A percentile compares a stretch with the other conserved stretches of the same genome.
Conservation (phyloP, 1,139 yeast genomes). For the Diutina pseudorugosa region DNA sequence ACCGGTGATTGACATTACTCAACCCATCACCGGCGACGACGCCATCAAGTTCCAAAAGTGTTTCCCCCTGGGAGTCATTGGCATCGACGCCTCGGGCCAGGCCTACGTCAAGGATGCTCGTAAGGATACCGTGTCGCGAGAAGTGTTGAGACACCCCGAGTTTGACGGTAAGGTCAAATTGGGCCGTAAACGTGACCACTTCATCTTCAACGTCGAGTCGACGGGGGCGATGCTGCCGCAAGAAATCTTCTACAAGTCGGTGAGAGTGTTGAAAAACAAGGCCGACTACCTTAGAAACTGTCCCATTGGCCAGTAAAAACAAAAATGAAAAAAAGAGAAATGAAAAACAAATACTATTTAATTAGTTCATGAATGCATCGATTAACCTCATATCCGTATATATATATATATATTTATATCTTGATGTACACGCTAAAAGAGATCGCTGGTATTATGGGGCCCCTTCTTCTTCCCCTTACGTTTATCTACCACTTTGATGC, state of each 20-base stretch:
- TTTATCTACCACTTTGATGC: constrained; percentile 1
- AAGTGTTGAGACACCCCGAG: constrained; percentile 86
- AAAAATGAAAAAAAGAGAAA: no score
- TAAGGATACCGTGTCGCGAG: constrained; percentile 92
- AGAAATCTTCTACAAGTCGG: constrained; percentile 85
- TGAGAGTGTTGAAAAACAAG: constrained; percentile 73
- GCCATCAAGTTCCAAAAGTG: constrained; percentile 78
- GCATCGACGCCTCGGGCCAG: constrained; percentile 50
- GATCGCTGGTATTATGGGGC: neutral
- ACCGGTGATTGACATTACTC: constrained; percentile 74
- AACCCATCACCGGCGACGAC: constrained; percentile 65
- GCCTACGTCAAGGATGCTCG: constrained; percentile 83
- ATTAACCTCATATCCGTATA: no score
- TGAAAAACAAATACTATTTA: neutral
- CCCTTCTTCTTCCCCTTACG: constrained; percentile 1
- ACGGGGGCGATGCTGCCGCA: constrained; percentile 97
- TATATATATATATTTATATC: no score
- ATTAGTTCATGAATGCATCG: neutral
- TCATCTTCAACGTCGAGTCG: constrained; percentile 86
- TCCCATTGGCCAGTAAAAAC: constrained; percentile 47
- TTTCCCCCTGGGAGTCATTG: constrained; percentile 90
- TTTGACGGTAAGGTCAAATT: constrained; percentile 80
- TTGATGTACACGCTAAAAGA: neutral
- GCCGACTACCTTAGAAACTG: constrained; percentile 72
- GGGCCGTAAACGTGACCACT: constrained; percentile 86